Evolutionary conservation across 495 filamentous ascomycete genomes (phyloP).

Genomic region (Penicillium paradoxum): DNA sequence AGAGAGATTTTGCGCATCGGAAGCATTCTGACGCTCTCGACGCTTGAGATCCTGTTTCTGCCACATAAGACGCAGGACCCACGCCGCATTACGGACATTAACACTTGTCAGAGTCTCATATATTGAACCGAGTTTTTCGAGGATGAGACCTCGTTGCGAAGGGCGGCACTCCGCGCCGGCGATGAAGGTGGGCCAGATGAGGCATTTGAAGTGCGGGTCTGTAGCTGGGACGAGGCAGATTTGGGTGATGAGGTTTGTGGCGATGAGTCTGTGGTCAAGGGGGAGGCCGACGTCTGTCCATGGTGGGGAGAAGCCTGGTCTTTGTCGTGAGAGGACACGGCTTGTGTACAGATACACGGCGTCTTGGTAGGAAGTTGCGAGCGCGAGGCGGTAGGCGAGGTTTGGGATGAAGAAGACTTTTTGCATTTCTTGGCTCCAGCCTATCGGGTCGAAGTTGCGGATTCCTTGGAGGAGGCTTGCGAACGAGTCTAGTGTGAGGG

Average conservation of each 20-base stretch:
- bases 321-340: conserved; percentile 35
- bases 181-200: conserved; percentile 48
- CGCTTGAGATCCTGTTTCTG: conserved; percentile 36
- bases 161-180: conserved; percentile 41
- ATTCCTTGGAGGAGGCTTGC: conserved; percentile 38
- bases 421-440: conserved; percentile 44
- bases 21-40: conserved; percentile 3
- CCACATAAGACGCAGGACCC: conserved; percentile 46
- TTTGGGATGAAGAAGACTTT: conserved; percentile 33
- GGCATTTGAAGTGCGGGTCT: conserved; percentile 46
- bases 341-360: conserved; percentile 45
- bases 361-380: conserved; percentile 39
- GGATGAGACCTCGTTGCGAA: conserved; percentile 31
- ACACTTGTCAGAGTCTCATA: conserved; percentile 41
- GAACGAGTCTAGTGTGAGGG: conserved; percentile 31
- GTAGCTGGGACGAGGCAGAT: conserved; percentile 33
- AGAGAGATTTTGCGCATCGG: background rate
- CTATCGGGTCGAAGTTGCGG: conserved; percentile 39
- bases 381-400: conserved; percentile 36
- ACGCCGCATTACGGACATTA: conserved; percentile 45
- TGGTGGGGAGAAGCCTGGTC: conserved; percentile 26
- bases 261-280: conserved; percentile 29
- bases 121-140: conserved; percentile 33
- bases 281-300: conserved; percentile 30
- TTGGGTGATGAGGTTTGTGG: conserved; percentile 35